phyloP scores from a whole-genome alignment of 129 eudicot species.

The Flaveria sonorensis region DNA sequence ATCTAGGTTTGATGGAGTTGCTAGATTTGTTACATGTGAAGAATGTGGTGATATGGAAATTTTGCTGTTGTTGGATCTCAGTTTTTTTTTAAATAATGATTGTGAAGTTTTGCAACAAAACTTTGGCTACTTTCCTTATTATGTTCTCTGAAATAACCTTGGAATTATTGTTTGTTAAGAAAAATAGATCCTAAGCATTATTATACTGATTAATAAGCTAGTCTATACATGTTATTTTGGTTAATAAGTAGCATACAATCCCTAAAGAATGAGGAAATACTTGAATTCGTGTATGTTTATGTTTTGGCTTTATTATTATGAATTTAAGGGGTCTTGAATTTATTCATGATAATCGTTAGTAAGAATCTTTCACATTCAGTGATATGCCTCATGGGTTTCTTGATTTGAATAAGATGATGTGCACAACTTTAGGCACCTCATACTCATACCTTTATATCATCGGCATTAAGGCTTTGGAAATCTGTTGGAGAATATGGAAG shows the following conservation, averaged over 20 bases:
- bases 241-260: neutral
- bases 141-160: neutral
- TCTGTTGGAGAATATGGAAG: neutral
- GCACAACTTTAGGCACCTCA: neutral
- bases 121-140: neutral
- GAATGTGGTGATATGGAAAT: no score
- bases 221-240: neutral
- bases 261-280: neutral
- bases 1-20: neutral
- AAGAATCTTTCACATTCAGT: conserved; percentile 1
- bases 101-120: neutral
- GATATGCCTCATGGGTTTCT: conserved; percentile 16
- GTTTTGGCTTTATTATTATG: conserved; percentile 15
- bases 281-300: neutral
- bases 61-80: conserved; percentile 8
- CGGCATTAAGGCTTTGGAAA: neutral
- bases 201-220: neutral
- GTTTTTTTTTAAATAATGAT: neutral
- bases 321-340: conserved; percentile 7
- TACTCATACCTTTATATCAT: neutral
- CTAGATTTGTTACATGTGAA: neutral
- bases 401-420: neutral
- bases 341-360: neutral
- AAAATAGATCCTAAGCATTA: neutral
- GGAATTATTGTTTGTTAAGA: neutral